Percentiles rank a stretch among this genome's conserved stretches.
phyloP scores from a whole-genome alignment of 805 yeast species.

The Jamesozyma hellenica region DNA sequence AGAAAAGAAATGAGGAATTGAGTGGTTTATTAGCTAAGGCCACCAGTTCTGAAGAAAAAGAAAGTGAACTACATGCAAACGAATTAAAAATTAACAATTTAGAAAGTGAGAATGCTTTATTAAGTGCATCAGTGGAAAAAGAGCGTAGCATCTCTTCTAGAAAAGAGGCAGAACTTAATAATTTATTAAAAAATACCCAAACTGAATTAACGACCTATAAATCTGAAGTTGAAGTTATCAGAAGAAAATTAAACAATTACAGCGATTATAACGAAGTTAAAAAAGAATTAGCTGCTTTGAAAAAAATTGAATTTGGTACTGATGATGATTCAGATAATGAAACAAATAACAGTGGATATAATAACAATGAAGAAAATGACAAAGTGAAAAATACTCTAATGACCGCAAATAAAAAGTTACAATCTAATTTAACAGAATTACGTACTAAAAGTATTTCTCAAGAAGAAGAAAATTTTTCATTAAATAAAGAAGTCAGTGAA shows the following conservation, averaged over 20 bases:
- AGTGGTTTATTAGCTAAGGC: conserved; percentile 52
- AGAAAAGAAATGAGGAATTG: conserved; percentile 66
- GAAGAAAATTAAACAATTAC: conserved; percentile 39
- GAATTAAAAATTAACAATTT: conserved; percentile 41
- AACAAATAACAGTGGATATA: conserved; percentile 25
- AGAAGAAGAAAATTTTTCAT: conserved; percentile 30
- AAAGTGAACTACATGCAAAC: conserved; percentile 31
- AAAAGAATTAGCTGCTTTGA: conserved; percentile 59
- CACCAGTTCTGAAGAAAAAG: conserved; percentile 37
- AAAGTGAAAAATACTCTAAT: conserved; percentile 51
- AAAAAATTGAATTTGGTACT: conserved; percentile 66
- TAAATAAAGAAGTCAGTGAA: conserved; percentile 32
- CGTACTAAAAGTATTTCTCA: conserved; percentile 50
- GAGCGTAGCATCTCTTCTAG: conserved; percentile 15
- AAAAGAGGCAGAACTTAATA: conserved; percentile 15
- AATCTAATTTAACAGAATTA: conserved; percentile 54
- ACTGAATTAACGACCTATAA: conserved; percentile 40
- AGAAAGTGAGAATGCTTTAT: conserved; percentile 56
- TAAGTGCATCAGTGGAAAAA: conserved; percentile 26
- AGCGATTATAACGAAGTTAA: conserved; percentile 75
- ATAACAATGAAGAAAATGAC: conserved; percentile 12
- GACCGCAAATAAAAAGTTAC: conserved; percentile 62
- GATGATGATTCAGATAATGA: conserved; percentile 22
- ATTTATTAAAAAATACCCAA: conserved; percentile 32
- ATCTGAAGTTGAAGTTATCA: conserved; percentile 43